Evolutionary conservation across 805 yeast genomes (phyloP).

Genomic region (Vanderwaltozyma polyspora): DNA sequence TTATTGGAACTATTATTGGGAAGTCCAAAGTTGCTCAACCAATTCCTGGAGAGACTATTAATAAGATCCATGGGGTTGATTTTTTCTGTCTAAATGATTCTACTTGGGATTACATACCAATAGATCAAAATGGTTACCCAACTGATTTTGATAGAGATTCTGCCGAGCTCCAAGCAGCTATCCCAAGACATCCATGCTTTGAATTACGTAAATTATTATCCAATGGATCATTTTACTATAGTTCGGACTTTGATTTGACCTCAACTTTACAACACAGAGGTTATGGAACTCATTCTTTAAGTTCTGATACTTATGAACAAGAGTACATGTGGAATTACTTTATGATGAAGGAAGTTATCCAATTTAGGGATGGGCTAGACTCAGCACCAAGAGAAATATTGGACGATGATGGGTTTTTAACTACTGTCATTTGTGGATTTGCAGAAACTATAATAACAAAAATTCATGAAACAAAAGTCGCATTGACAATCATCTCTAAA

Average conservation of each 20-base stretch:
- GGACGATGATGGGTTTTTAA: conserved; percentile 69
- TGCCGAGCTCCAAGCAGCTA: conserved; percentile 5
- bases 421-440: conserved; percentile 91
- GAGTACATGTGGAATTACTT: conserved; percentile 96
- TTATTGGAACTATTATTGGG: conserved; percentile 70
- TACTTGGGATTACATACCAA: conserved; percentile 71
- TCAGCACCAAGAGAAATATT: conserved; percentile 43
- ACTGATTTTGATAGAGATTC: conserved; percentile 10
- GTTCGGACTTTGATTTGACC: conserved; percentile 86
- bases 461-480: conserved; percentile 29
- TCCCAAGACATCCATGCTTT: conserved; percentile 70
- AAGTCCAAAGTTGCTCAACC: conserved; percentile 74
- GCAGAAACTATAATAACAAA: conserved; percentile 58
- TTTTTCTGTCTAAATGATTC: conserved; percentile 63
- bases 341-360: conserved; percentile 70
- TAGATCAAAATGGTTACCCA: conserved; percentile 60
- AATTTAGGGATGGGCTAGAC: conserved; percentile 61
- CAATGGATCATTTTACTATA: conserved; percentile 86
- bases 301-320: conserved; percentile 51
- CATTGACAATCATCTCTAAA: conserved; percentile 73
- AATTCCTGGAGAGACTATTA: conserved; percentile 62
- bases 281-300: conserved; percentile 33
- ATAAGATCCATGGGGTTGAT: conserved; percentile 72
- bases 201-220: conserved; percentile 66
- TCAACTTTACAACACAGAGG: conserved; percentile 74